phyloP scores from a whole-genome alignment of 306 rosid genomes.

The Rubus idaeus region DNA sequence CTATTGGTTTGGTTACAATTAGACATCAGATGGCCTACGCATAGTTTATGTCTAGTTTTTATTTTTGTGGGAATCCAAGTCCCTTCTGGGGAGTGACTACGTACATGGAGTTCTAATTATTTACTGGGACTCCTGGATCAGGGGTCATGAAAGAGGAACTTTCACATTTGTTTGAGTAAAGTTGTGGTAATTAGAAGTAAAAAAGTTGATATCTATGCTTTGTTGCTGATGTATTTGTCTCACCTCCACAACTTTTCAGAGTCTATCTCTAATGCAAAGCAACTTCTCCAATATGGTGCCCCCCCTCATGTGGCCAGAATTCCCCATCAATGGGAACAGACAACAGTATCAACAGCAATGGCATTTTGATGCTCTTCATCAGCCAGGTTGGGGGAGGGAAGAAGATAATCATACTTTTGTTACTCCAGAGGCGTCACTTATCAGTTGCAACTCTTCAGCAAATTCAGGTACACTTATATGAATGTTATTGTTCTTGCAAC shows the following conservation, averaged over 20 bases:
- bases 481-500: not conserved
- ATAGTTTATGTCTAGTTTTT: conserved; percentile 11
- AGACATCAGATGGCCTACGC: conserved; percentile 5
- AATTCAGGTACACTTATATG: conserved; percentile 66
- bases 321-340: conserved; percentile 55
- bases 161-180: not conserved
- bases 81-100: not conserved
- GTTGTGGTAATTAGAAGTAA: conserved; percentile 10
- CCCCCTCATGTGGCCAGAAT: conserved; percentile 67
- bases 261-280: conserved; percentile 54
- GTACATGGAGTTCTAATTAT: not conserved
- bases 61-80: conserved; percentile 16
- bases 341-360: conserved; percentile 77
- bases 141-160: not conserved
- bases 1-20: conserved; percentile 4
- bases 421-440: conserved; percentile 71
- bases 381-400: conserved; percentile 68
- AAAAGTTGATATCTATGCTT: conserved; percentile 17
- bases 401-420: conserved; percentile 62
- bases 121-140: not conserved
- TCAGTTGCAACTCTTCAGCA: conserved; percentile 69
- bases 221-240: conserved; percentile 13
- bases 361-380: conserved; percentile 62
- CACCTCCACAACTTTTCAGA: conserved; percentile 44
- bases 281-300: conserved; percentile 55